Base-by-base conservation (phyloP, 2,329 filamentous ascomycete species). In the Coniochaeta sp. region DNA sequence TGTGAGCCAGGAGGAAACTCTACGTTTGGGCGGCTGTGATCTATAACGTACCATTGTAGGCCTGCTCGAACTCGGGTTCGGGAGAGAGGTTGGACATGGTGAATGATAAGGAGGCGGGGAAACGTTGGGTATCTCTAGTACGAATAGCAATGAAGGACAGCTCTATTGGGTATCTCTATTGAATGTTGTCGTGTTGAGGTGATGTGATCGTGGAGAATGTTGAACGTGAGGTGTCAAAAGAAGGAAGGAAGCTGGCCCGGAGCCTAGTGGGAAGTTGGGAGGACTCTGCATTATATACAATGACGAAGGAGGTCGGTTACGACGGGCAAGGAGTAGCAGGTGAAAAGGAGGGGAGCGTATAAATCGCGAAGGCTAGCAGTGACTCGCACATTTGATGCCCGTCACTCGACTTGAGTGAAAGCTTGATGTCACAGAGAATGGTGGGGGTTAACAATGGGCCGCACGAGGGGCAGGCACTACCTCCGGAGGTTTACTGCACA, bases 61-160 rank as follows among this genome's bases (percentile, higher is more conserved):
- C 93, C 86, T 98, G 93, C 87, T 97, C 88, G 81, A 98, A 98
- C 82, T 99, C 93, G 72, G 95, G 93, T 86, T 98, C 93, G 65
- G 81, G 79, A 58, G 90, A 86, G 71, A 95, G 83, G 81, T 95
- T 89, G 67, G 92, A 90, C 90, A 96, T 95, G 67, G 67, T 81
- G 67, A 60, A 36, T 61, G 33, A 47, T 61, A 33, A 52, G n/a
- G 22, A 57, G 34, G 19, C 38, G 36, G 36, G 52, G 44, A 33
- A 58, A 52, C 57, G 36, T n/a, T 47, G 33, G 57, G 26, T 50
- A 54, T 58, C 56, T 44, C 50, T 43, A 12, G 36, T 44, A 58
- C 14, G 56, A 44, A 22, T 28, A 19, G 38, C 14, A 58, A 58
- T 28, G 56, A 44, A 44, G 17, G 36, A n/a, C 44, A 28, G 16